Percentiles rank a stretch among this genome's conserved stretches.
These are phyloP conservation scores for Termitomyces sp. DNA, from an alignment of 768 basidiomycete species.

Conservation along the genomic window DNA sequence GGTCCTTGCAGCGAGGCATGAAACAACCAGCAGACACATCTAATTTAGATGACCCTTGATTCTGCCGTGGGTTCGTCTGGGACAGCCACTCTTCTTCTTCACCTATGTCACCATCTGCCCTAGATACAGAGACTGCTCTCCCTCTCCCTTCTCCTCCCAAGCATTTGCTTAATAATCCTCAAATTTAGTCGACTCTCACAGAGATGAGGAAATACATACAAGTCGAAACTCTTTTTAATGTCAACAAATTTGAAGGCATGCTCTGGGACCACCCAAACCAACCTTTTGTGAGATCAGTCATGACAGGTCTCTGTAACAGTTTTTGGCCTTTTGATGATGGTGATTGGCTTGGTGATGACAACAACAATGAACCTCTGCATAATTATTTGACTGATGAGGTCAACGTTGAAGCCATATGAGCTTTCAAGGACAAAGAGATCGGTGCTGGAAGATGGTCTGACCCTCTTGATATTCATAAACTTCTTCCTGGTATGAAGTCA, in stretches of 20 bases:
- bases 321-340: conserved; percentile 6
- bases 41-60: too few relatives aligned
- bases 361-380: background rate
- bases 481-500: conserved; percentile 14
- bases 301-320: background rate
- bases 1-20: too few relatives aligned
- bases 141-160: too few relatives aligned
- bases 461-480: background rate
- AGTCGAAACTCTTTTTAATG: too few relatives aligned
- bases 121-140: too few relatives aligned
- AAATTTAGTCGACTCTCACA: too few relatives aligned
- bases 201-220: too few relatives aligned
- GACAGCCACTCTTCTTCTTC: too few relatives aligned
- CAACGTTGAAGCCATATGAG: background rate
- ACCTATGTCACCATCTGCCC: too few relatives aligned
- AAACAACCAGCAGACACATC: too few relatives aligned
- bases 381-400: conserved; percentile 1
- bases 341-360: background rate
- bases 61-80: too few relatives aligned
- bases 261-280: conserved; percentile 6
- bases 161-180: too few relatives aligned
- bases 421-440: conserved; percentile 7
- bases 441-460: conserved; percentile 3
- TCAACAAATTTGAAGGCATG: background rate
- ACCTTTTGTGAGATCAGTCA: conserved; percentile 7